Conservation (phyloP, 768 basidiomycete genomes). For the Chalciporus piperatus region DNA sequence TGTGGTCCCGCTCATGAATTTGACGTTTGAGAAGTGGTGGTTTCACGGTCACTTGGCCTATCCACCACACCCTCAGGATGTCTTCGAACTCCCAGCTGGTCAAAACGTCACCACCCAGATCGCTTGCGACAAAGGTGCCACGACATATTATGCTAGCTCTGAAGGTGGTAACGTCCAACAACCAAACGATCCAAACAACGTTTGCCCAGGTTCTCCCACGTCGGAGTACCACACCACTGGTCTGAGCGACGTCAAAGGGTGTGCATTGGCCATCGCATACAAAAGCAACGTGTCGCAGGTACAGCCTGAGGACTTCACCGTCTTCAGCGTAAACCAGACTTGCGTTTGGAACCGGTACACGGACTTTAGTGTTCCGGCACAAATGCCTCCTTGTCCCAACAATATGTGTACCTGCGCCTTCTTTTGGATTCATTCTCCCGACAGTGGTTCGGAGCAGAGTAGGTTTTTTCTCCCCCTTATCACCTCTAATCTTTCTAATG, state of each 20-base stretch:
- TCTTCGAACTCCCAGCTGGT: conserved; percentile 62
- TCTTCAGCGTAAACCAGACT: conserved; percentile 74
- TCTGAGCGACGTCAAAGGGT: conserved; percentile 54
- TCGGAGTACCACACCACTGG: conserved; percentile 56
- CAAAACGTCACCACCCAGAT: conserved; percentile 51
- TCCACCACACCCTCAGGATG: conserved; percentile 54
- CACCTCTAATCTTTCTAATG: neutral
- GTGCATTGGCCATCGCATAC: conserved; percentile 76
- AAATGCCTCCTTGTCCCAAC: conserved; percentile 65
- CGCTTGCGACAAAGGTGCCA: conserved; percentile 58
- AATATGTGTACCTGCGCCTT: conserved; percentile 68
- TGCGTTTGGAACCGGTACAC: conserved; percentile 74
- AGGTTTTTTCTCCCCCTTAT: conserved; percentile 14
- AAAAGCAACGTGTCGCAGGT: conserved; percentile 55
- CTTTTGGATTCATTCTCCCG: conserved; percentile 68
- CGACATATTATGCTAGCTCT: conserved; percentile 51
- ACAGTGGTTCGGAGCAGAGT: conserved; percentile 67
- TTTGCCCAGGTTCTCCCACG: conserved; percentile 47
- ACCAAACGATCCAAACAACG: conserved; percentile 44
- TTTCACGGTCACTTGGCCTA: conserved; percentile 59
- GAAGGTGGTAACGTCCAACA: conserved; percentile 53
- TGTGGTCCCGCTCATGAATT: conserved; percentile 38
- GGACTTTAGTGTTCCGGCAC: conserved; percentile 62
- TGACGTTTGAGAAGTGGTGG: conserved; percentile 50
- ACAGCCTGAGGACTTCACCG: conserved; percentile 63